phyloP scores from a whole-genome alignment of 352 stramenopile species.

The Globisporangium cederbergense region DNA sequence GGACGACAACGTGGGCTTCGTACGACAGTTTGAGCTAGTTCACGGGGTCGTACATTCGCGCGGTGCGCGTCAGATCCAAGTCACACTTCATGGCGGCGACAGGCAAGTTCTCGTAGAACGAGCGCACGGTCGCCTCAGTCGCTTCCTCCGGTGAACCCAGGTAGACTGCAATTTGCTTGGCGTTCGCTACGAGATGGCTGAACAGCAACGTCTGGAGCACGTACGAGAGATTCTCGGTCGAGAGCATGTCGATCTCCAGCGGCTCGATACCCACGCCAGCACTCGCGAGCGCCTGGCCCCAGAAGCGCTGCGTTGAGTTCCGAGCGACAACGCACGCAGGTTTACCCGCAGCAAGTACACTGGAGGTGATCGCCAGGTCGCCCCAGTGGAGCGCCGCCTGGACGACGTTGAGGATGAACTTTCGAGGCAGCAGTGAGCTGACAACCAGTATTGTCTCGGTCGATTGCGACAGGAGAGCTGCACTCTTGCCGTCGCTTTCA shows the following conservation, averaged over 20 bases:
- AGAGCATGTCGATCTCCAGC: constrained; percentile 42
- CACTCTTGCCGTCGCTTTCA: constrained; percentile 20
- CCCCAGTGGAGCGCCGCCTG: constrained; percentile 49
- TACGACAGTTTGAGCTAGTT: constrained; percentile 75
- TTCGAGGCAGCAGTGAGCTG: constrained; percentile 31
- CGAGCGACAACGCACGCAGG: constrained; percentile 47
- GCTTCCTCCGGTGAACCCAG: too few relatives aligned
- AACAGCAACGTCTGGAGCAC: constrained; percentile 36
- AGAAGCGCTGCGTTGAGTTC: constrained; percentile 41
- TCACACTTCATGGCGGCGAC: constrained; percentile 69
- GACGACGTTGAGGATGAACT: constrained; percentile 36
- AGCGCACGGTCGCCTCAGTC: constrained; percentile 21
- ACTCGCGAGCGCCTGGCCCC: constrained; percentile 45
- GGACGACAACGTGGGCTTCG: constrained; percentile 58
- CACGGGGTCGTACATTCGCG: constrained; percentile 58
- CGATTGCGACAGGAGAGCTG: constrained; percentile 18
- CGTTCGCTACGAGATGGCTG: constrained; percentile 31
- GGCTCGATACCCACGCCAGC: constrained; percentile 31
- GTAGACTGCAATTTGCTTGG: constrained; percentile 26
- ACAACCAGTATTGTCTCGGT: constrained; percentile 48
- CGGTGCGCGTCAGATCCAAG: constrained; percentile 55
- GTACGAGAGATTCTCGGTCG: constrained; percentile 32
- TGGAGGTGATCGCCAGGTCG: constrained; percentile 50
- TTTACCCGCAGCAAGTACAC: constrained; percentile 39
- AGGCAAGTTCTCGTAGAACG: constrained; percentile 66